Base-by-base conservation (phyloP, 108 stramenopile genomes). In the Skeletonema costatum region DNA sequence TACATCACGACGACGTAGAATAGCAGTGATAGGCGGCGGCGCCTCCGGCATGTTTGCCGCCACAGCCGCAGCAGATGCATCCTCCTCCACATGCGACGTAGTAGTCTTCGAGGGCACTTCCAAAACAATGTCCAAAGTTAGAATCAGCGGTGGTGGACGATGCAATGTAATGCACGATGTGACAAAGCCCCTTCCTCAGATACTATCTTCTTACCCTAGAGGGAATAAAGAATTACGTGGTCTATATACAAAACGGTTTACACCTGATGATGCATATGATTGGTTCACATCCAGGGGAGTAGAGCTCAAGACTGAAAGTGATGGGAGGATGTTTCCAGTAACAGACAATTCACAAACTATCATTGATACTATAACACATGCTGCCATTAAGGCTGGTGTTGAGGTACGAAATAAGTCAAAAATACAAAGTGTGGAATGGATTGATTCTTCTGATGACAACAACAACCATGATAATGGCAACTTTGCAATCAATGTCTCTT, bases 291-390 rank as follows among this genome's bases (percentile, higher is more conserved):
- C 78, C 33, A 86, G 91, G 6, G 97, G 96, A 58, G 97, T 98
- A 0, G n/a, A 66, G 46, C 84, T 97, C 32, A 98, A 98, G 73
- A 97, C 96, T 19, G 98, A 98, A 73, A 69, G 66, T 10, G 98
- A 98, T 82, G 91, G 98, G 13, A 92, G 98, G 31, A 97, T 97
- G 96, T 98, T 98, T 76, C 98, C 98, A 11, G 70, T 66, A 6
- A 95, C 96, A 29, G 97, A 98, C 74, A 75, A 86, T 36, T 92
- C 93, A n/a, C 88, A 88, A 72, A 97, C 98, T 3, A 91, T 98
- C 32, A 88, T 97, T 53, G 89, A 97, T 77, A 73, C 84, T 16
- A 76, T 98, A 33, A 32, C 74, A 58, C 58, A 70, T 8, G 86
- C 96, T 11, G 96, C 97, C 3, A 56, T 70, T 10, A 44, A 78